Evolutionary conservation across 352 stramenopile species (phyloP), one percentile per base, ranked within the genome.

Genomic region (Hyaloperonospora brassicae): DNA sequence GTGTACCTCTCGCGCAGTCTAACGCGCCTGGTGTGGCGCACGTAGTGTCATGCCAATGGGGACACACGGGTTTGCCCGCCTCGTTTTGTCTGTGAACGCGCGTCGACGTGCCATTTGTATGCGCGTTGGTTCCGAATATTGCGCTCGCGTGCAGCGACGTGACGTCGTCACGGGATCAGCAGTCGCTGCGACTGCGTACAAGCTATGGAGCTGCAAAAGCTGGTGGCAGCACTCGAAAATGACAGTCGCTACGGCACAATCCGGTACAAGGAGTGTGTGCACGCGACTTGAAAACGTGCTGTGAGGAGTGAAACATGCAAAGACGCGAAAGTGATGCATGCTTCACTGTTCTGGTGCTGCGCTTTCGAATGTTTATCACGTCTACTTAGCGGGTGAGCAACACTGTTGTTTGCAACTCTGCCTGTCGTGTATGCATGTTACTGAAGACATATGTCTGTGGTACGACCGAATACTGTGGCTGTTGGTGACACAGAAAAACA

Each of bases 141-240:
- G 62, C 75, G 34, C 59, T 89, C 17, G 50, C 66, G 0, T 89
- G 84, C 36, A 71, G 73, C 10, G 82, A 86, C 31, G 61, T 90
- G 2, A 50, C 50, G 30, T 79, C 73, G 7, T 59, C 49, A 12
- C 41, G 51, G 8, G 66, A 78, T 34, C 57, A 63, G 13, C 17
- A 52, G 13, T 49, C 60, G 9, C 52, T 89, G 39, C 41, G 52
- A 24, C 66, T 13, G 58, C 59, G 40, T 86, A 84, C 45, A 11
- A 41, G 12, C 50, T 76, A 6, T 52, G 0, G 39, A 44, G 39
- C 50, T 90, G 25, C 66, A 61, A 3, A 56, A 57, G 8, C 59
- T 82, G 39, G 60, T 79, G 22, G 43, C 57, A 17, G 66, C 58
- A 12, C 59, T 70, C 2, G 50, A 61, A 2, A 57, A 68, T 34